Evolutionary conservation across 768 basidiomycete species (phyloP).

Genomic region (Coprinellus aureogranulatus): DNA sequence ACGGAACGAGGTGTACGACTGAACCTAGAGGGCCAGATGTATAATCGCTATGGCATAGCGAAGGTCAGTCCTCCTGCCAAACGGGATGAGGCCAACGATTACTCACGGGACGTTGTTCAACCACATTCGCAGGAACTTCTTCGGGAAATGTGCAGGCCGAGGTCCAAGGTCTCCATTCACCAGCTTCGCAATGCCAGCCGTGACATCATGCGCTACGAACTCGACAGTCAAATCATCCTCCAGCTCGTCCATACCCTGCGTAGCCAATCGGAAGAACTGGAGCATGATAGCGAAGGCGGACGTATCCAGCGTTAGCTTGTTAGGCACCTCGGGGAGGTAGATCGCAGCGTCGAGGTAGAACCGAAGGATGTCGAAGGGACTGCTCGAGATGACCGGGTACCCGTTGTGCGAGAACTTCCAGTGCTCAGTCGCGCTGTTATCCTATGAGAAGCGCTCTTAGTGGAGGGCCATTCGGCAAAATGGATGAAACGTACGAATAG

Average conservation of each 20-base stretch:
- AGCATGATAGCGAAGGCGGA: constrained; percentile 11
- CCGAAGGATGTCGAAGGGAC: constrained; percentile 12
- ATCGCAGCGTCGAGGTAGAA: constrained; percentile 8
- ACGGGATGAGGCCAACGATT: background rate
- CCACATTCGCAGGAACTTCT: constrained; percentile 16
- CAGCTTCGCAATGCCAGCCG: constrained; percentile 12
- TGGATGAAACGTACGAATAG: constrained; percentile 17
- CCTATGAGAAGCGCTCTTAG: constrained; percentile 8
- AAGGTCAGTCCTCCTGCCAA: background rate
- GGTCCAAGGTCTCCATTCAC: constrained; percentile 15
- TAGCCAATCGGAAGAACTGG: constrained; percentile 14
- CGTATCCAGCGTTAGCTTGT: background rate
- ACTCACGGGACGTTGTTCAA: constrained; percentile 21
- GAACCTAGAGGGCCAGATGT: constrained; percentile 17
- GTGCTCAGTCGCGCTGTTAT: constrained; percentile 12
- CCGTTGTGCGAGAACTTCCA: constrained; percentile 1
- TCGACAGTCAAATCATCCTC: constrained; percentile 13
- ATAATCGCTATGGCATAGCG: constrained; percentile 18
- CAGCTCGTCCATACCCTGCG: constrained; percentile 10
- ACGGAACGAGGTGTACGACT: constrained; percentile 13
- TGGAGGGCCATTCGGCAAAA: background rate
- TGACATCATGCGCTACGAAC: constrained; percentile 13
- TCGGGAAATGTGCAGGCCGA: constrained; percentile 12
- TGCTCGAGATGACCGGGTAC: constrained; percentile 10
- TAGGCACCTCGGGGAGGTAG: constrained; percentile 3